A percentile compares a stretch with the other conserved stretches of the same genome.
These are phyloP conservation scores for Marasmius tenuissimus DNA, from an alignment of 1,284 basidiomycete species.

Conservation along the genomic window DNA sequence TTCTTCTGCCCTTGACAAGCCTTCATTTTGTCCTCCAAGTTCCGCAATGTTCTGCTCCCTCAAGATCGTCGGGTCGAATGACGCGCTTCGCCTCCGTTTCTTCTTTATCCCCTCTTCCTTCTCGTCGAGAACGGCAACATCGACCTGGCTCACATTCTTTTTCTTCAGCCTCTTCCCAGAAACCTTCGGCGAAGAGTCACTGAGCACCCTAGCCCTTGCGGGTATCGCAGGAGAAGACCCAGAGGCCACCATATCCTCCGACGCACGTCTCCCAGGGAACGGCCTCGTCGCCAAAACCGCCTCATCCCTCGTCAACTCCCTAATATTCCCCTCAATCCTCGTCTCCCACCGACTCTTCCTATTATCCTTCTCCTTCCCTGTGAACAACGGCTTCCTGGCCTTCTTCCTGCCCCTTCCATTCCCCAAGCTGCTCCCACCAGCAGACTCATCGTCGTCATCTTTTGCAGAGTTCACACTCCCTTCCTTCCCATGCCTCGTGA, in stretches of 20 bases:
- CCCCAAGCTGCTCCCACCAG: constrained; percentile 12
- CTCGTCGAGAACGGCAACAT: constrained; percentile 18
- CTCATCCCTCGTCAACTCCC: constrained; percentile 30
- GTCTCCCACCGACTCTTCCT: constrained; percentile 39
- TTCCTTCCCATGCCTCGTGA: constrained; percentile 21
- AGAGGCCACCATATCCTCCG: neutral
- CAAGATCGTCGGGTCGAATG: constrained; percentile 7
- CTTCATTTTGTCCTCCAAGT: neutral
- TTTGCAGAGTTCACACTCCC: neutral
- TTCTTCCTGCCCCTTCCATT: constrained; percentile 6
- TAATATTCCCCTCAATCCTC: constrained; percentile 49
- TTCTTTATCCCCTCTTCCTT: constrained; percentile 13
- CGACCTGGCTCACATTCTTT: constrained; percentile 15
- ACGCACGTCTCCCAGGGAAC: neutral
- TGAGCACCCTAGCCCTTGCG: constrained; percentile 19
- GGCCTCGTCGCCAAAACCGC: constrained; percentile 6
- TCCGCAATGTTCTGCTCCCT: neutral
- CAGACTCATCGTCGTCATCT: constrained; percentile 12
- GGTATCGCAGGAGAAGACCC: constrained; percentile 1
- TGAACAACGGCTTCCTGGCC: constrained; percentile 20
- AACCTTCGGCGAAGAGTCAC: constrained; percentile 19
- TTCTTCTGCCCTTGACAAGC: constrained; percentile 19
- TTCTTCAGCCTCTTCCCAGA: constrained; percentile 24
- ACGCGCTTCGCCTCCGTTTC: constrained; percentile 18
- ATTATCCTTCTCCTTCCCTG: constrained; percentile 10